These are phyloP conservation scores for Periconia digitata DNA, from an alignment of 2,329 filamentous ascomycete genomes.

Conservation along the genomic window DNA sequence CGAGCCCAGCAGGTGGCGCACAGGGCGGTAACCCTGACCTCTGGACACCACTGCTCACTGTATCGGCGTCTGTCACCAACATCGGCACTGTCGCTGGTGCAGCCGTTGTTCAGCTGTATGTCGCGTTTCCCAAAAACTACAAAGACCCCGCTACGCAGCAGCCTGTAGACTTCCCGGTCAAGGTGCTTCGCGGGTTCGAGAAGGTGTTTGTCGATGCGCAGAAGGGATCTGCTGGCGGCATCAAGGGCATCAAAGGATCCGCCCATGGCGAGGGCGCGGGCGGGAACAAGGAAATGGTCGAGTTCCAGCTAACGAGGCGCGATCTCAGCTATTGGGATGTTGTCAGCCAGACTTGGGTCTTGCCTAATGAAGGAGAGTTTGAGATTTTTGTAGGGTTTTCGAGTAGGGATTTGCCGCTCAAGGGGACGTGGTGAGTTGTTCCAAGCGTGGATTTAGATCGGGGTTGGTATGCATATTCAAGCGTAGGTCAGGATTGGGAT, in stretches of 20 bases:
- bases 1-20: conserved; percentile 68
- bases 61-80: conserved; percentile 61
- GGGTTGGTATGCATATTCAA: not conserved
- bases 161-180: conserved; percentile 59
- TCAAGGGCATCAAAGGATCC: conserved; percentile 13
- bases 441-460: not conserved
- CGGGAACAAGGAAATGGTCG: conserved; percentile 25
- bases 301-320: conserved; percentile 43
- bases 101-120: conserved; percentile 61
- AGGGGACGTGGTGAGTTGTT: conserved; percentile 31
- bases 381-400: conserved; percentile 36
- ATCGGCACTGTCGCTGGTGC: conserved; percentile 58
- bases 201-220: conserved; percentile 42
- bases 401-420: conserved; percentile 34
- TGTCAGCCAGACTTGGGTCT: conserved; percentile 44
- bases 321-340: conserved; percentile 48
- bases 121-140: conserved; percentile 50
- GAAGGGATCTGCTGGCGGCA: conserved; percentile 7
- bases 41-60: conserved; percentile 58
- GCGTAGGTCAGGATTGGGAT: not conserved
- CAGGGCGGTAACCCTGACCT: conserved; percentile 69
- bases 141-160: conserved; percentile 47
- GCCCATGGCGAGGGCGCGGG: conserved; percentile 17
- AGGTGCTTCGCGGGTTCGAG: conserved; percentile 47
- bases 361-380: conserved; percentile 35